These are phyloP conservation scores for Hortiboletus rubellus DNA, from an alignment of 1,284 basidiomycete genomes.

Conservation along the genomic window DNA sequence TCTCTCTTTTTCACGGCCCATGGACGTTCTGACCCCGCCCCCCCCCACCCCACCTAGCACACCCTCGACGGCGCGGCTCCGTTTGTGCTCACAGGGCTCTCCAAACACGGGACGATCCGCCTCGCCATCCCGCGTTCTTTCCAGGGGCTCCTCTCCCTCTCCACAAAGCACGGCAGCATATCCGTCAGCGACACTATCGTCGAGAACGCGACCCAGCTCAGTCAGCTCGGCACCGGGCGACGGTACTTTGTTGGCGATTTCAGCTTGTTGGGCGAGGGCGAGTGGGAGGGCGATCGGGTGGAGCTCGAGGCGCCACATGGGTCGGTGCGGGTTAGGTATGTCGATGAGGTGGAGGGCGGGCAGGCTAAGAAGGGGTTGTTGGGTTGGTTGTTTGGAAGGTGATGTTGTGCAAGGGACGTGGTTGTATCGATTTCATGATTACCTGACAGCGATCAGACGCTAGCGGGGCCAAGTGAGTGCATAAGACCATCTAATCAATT, in stretches of 20 bases:
- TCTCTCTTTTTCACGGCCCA: too few species aligned
- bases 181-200: constrained; percentile 13
- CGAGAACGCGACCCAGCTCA: constrained; percentile 18
- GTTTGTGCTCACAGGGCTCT: constrained; percentile 13
- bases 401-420: background rate
- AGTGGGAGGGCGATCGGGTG: constrained; percentile 27
- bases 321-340: constrained; percentile 22
- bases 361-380: constrained; percentile 12
- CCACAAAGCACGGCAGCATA: constrained; percentile 21
- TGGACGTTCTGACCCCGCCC: too few species aligned
- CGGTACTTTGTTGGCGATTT: constrained; percentile 30
- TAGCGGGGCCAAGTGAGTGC: too few species aligned
- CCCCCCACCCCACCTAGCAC: background rate
- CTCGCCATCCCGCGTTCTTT: constrained; percentile 27
- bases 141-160: constrained; percentile 20
- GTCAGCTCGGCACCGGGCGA: constrained; percentile 14
- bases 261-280: constrained; percentile 5
- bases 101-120: constrained; percentile 15
- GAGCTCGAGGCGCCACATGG: constrained; percentile 18
- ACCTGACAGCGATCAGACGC: too few species aligned
- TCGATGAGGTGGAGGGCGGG: constrained; percentile 10
- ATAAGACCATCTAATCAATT: background rate
- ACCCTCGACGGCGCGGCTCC: constrained; percentile 11
- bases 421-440: too few species aligned
- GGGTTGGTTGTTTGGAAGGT: constrained; percentile 22